Base-by-base conservation (phyloP, 2,329 filamentous ascomycete species). In the Talaromyces amestolkiae region DNA sequence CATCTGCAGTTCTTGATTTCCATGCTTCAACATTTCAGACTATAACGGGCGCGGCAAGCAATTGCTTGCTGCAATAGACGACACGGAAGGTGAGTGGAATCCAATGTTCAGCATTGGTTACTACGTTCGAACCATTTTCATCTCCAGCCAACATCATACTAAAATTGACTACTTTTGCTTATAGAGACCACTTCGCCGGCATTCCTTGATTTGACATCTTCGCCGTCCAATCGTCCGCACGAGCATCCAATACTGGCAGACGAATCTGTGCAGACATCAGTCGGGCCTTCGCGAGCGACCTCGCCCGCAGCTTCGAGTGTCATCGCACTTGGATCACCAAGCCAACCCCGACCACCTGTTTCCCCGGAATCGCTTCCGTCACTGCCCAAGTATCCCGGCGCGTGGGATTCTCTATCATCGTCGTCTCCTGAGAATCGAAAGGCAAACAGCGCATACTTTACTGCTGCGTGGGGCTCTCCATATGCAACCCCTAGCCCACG, bases 391-490 rank as follows among this genome's bases (percentile, higher is more conserved):
- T 73, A 75, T 58, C 74, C 73, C 37, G 70, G 70, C 43, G 68
- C 71, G 49, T 74, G 71, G 67, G 78, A 79, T 59, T 78, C 77
- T 17, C 70, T 72, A 39, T 72, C 74, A n/a, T 75, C 78, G 39
- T 51, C 62, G 31, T 80, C 79, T 19, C 76, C 78, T 41, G 75
- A 78, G 43, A 77, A 79, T 68, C 76, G 73, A 56, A 74, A 76
- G 69, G 79, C 79, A 53, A 82, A 83, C 35, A 82, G 80, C 68
- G 76, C 82, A 56, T 86, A 85, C 74, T 86, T 86, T 73, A 95
- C 92, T 56, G 90, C 92, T 58, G 93, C 90, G 76, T 97, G 93
- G 93, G 93, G 93, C 65, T 97, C 93, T 63, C 93, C 93, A 24
- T 97, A 97, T 79, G 89, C 91, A 64, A 85, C 89, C 45, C 81